Evolutionary conservation across 1,284 basidiomycete genomes (phyloP).

Genomic region (Hemileia vastatrix): DNA sequence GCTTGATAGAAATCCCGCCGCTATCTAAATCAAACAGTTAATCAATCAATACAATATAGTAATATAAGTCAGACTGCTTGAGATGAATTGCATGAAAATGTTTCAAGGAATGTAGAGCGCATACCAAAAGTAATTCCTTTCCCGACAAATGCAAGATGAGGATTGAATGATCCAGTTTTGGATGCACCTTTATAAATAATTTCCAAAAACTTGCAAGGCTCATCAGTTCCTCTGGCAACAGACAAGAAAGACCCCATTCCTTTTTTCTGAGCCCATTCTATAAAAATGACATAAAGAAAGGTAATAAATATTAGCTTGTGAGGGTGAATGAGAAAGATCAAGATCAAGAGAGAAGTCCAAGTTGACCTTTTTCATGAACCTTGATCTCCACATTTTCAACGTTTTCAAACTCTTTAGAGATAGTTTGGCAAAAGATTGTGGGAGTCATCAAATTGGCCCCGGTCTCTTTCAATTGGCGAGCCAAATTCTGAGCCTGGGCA

Average conservation of each 20-base stretch:
- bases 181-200: slow-evolving; percentile 70
- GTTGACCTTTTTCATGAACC: slow-evolving; percentile 57
- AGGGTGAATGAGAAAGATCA: slow-evolving; percentile 70
- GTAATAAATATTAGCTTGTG: slow-evolving; percentile 63
- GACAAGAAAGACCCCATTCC: slow-evolving; percentile 62
- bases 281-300: not conserved
- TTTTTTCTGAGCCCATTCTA: slow-evolving; percentile 20
- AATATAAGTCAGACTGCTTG: not conserved
- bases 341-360: too few species aligned
- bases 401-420: slow-evolving; percentile 60
- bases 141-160: slow-evolving; percentile 68
- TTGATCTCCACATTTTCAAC: slow-evolving; percentile 61
- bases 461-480: slow-evolving; percentile 68
- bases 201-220: slow-evolving; percentile 78
- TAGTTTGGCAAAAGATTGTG: slow-evolving; percentile 52
- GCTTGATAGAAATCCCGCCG: slow-evolving; percentile 80
- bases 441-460: slow-evolving; percentile 76
- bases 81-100: not conserved
- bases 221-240: slow-evolving; percentile 68
- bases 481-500: slow-evolving; percentile 70
- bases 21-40: too few species aligned
- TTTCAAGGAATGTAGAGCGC: not conserved
- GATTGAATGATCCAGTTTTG: slow-evolving; percentile 45
- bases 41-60: too few species aligned
- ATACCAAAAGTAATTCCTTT: slow-evolving; percentile 70